These are phyloP conservation scores for Beauveria scarabaeidicola DNA, from an alignment of 2,329 filamentous ascomycete species.

Conservation along the genomic window DNA sequence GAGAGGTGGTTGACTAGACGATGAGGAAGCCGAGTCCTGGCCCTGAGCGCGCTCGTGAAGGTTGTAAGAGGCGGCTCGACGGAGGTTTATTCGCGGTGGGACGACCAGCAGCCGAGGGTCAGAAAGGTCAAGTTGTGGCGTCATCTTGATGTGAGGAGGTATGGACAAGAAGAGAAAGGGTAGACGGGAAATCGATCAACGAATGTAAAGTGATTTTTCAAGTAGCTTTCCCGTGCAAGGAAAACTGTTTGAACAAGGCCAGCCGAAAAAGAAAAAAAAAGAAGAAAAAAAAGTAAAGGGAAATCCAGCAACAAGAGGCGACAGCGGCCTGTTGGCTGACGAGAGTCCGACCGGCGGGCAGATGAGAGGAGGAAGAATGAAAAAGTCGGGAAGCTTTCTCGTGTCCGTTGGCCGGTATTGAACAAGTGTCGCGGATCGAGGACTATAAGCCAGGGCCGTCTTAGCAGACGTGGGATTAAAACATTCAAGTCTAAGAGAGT, in stretches of 20 bases:
- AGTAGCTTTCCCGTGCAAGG: neutral
- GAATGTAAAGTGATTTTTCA: neutral
- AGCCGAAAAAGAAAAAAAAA: neutral
- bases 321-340: neutral
- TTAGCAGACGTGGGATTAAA: neutral
- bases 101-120: slow-evolving; percentile 42
- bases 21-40: slow-evolving; percentile 42
- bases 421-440: neutral
- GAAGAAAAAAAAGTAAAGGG: slow-evolving; percentile 17
- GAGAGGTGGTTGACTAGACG: slow-evolving; percentile 55
- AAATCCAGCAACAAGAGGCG: slow-evolving; percentile 19
- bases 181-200: slow-evolving; percentile 8
- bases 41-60: slow-evolving; percentile 39
- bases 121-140: slow-evolving; percentile 38
- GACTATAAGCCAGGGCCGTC: neutral
- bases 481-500: slow-evolving; percentile 1
- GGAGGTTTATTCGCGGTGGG: slow-evolving; percentile 50
- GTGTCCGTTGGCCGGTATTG: neutral
- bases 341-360: neutral
- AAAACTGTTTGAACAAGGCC: neutral
- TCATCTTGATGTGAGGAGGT: slow-evolving; percentile 27
- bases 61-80: slow-evolving; percentile 49
- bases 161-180: slow-evolving; percentile 16
- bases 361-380: slow-evolving; percentile 12
- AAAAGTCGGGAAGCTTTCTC: slow-evolving; percentile 6